Conservation (phyloP, 768 basidiomycete species). For the Russula vinacea region DNA sequence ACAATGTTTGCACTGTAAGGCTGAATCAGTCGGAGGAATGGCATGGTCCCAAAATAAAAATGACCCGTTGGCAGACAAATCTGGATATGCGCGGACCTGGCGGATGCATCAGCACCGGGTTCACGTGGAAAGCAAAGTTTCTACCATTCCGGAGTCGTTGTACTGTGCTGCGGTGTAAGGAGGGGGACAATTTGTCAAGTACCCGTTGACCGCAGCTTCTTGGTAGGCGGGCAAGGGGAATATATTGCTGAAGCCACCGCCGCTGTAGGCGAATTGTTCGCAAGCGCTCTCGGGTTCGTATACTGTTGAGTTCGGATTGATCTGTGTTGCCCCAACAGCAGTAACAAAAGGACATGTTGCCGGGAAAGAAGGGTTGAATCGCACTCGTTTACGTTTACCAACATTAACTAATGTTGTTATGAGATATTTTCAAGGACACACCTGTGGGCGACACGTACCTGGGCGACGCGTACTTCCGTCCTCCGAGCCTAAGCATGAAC, state of each 20-base stretch:
- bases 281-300: slow-evolving; percentile 41
- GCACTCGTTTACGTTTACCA: not conserved
- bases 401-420: not conserved
- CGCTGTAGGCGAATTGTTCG: slow-evolving; percentile 39
- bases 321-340: slow-evolving; percentile 40
- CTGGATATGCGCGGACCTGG: slow-evolving; percentile 37
- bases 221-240: slow-evolving; percentile 42
- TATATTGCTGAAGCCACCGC: slow-evolving; percentile 44
- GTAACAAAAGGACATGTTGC: slow-evolving; percentile 44
- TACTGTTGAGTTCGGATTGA: slow-evolving; percentile 37
- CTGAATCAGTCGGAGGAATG: not conserved
- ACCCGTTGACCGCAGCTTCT: slow-evolving; percentile 33
- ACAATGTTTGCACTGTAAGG: slow-evolving; percentile 8
- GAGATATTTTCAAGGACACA: not conserved
- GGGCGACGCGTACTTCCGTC: slow-evolving; percentile 30
- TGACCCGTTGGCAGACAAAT: slow-evolving; percentile 39
- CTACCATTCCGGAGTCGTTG: slow-evolving; percentile 38
- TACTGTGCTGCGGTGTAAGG: slow-evolving; percentile 36
- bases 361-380: slow-evolving; percentile 46
- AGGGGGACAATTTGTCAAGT: slow-evolving; percentile 37
- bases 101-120: not conserved
- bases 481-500: slow-evolving; percentile 41
- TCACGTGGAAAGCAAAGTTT: not conserved
- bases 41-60: not conserved
- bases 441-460: slow-evolving; percentile 19